Evolutionary conservation across 805 yeast genomes (phyloP).

Genomic region (Zygoascus ofunaensis): DNA sequence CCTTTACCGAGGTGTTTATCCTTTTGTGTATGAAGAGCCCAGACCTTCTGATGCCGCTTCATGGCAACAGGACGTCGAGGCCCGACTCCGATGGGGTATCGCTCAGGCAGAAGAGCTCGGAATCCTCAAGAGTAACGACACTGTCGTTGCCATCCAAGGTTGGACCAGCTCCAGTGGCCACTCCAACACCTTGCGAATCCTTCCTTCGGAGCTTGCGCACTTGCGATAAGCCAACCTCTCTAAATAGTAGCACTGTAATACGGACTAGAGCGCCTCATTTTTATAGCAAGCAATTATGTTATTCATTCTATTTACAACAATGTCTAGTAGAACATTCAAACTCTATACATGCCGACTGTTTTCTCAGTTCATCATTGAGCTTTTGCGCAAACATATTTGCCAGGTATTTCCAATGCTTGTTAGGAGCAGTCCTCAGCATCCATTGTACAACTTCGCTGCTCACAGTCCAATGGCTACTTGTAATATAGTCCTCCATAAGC

Average conservation of each 20-base stretch:
- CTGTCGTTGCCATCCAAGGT: conserved; percentile 93
- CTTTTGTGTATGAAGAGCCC: conserved; percentile 69
- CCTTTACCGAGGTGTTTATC: conserved; percentile 97
- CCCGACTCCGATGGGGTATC: conserved; percentile 88
- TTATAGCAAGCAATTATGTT: no score
- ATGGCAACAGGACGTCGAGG: conserved; percentile 97
- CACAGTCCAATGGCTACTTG: conserved; percentile 7
- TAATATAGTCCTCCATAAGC: conserved; percentile 31
- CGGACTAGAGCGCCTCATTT: no score
- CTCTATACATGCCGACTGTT: background rate
- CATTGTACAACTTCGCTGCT: conserved; percentile 13
- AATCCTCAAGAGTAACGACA: conserved; percentile 77
- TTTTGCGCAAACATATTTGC: conserved; percentile 1
- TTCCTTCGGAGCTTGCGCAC: no score
- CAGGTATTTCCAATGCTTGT: conserved; percentile 5
- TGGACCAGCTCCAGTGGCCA: conserved; percentile 98
- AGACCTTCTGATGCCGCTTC: conserved; percentile 47
- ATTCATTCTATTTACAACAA: no score
- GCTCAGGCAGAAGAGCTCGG: conserved; percentile 81
- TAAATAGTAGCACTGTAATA: no score
- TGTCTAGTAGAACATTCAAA: no score
- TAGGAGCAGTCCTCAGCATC: conserved; percentile 9
- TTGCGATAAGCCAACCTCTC: no score
- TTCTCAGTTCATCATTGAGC: background rate
- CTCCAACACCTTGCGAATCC: conserved; percentile 95